Conservation (phyloP, 306 rosid species). For the Vicia villosa region DNA sequence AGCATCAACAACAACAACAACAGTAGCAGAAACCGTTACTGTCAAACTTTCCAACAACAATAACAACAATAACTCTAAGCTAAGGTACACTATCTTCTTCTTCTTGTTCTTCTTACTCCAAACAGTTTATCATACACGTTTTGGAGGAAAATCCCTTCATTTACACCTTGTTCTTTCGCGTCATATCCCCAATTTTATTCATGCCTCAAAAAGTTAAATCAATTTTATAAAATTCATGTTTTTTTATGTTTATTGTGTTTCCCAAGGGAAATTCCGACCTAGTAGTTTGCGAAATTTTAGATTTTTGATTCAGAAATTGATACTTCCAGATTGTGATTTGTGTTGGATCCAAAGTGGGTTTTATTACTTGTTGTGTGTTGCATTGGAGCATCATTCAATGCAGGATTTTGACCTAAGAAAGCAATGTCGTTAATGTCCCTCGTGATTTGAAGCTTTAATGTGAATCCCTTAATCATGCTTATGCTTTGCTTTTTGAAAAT, state of each 20-base stretch:
- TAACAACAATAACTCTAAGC: neutral
- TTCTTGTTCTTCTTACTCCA: neutral
- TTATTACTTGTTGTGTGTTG: conserved; percentile 27
- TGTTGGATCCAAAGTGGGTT: conserved; percentile 46
- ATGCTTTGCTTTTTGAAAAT: conserved; percentile 14
- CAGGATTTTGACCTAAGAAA: conserved; percentile 34
- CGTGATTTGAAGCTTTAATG: conserved; percentile 21
- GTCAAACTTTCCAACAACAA: neutral
- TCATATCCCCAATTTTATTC: conserved; percentile 31
- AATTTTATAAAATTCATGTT: neutral
- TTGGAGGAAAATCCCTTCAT: neutral
- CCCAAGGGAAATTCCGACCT: conserved; percentile 11
- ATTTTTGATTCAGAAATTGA: conserved; percentile 32
- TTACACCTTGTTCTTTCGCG: neutral
- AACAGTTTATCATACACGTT: no score
- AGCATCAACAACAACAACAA: conserved; percentile 30
- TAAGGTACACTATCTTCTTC: conserved; percentile 44
- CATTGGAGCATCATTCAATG: neutral
- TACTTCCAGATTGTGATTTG: conserved; percentile 29
- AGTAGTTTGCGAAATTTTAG: conserved; percentile 25
- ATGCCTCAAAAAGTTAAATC: neutral
- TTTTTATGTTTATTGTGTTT: conserved; percentile 25
- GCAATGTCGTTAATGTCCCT: conserved; percentile 33
- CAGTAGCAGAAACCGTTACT: conserved; percentile 36
- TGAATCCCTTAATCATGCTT: conserved; percentile 17